Evolutionary conservation across 1,284 basidiomycete genomes (phyloP), one percentile per base, ranked within the genome.

Genomic region (Ceratobasidium sp.): DNA sequence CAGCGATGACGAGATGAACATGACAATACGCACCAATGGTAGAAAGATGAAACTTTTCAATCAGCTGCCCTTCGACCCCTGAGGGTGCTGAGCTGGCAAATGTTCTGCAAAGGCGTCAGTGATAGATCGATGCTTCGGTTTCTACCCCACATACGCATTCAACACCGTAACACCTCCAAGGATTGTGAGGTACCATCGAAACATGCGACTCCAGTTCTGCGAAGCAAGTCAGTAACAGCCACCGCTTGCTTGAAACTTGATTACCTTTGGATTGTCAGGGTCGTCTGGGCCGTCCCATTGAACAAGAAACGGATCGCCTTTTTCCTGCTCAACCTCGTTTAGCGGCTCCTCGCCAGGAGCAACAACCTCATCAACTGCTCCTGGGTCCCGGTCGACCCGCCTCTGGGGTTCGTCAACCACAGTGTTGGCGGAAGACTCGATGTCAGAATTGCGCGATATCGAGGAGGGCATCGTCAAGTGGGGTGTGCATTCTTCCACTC

Each of bases 171-270:
- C 55, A 57, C 89, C 88, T 1, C 83, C 85, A 2, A 88, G 76
- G 34, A 81, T 76, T 1, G 91, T 93, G 28, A 93, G 80, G 76
- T 86, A 89, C 88, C 89, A 91, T 75, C 88, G 81, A 75, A 85
- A 87, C 8, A 74, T 21, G 1, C 80, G 76, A 14, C 83, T 81
- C 90, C 89, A 91, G 74, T 87, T 90, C 84, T 89, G 79, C 43
- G 3, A 67, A 30, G 2, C 62, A 21, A 23, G 59, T 53, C 26
- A 55, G 36, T 39, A 36, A 23, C 23, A 65, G 34, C 21, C n/a
- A 8, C n/a, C 18, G 28, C 21, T 32, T 18, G 39, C 28, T 30
- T n/a, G 32, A 26, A 21, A 28, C 34, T 14, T 32, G 32, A 77
- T 30, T 58, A 83, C 84, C 74, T 82, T 80, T 18, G 88, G 84